phyloP scores from a whole-genome alignment of 257 asterid genomes.

The Solanum sejunctum region DNA sequence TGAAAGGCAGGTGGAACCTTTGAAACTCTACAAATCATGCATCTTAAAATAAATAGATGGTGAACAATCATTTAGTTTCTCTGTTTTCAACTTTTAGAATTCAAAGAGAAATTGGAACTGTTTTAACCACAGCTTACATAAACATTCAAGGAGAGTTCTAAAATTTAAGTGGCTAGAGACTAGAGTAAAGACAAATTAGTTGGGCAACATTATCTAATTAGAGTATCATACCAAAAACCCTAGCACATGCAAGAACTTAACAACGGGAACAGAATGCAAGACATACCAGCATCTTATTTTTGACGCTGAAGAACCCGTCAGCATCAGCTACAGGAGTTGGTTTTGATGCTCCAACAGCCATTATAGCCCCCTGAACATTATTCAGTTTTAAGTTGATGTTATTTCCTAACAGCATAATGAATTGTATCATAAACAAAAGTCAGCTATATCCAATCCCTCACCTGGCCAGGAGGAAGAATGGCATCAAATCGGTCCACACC shows the following conservation, averaged over 20 bases:
- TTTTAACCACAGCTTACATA: background rate
- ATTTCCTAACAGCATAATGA: background rate
- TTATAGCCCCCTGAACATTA: slow-evolving; percentile 72
- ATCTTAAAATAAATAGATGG: background rate
- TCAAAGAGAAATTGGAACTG: background rate
- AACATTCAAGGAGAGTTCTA: background rate
- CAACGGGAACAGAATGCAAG: background rate
- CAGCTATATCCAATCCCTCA: slow-evolving; percentile 8
- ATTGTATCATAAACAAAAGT: background rate
- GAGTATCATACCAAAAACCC: background rate
- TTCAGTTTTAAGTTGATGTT: background rate
- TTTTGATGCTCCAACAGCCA: slow-evolving; percentile 95
- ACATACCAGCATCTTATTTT: slow-evolving; percentile 79
- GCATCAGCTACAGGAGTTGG: slow-evolving; percentile 50
- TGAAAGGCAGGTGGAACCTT: background rate
- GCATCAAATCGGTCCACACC: slow-evolving; percentile 97
- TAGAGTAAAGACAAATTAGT: background rate
- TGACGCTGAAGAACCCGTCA: slow-evolving; percentile 68
- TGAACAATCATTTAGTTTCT: background rate
- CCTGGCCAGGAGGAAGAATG: slow-evolving; percentile 94
- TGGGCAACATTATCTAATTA: background rate
- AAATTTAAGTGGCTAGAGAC: background rate
- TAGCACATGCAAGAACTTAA: background rate
- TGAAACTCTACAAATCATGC: background rate
- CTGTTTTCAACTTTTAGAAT: background rate